A percentile compares a stretch with the other conserved stretches of the same genome.
These are phyloP conservation scores for Monosporascus cannonballus DNA, from an alignment of 2,329 filamentous ascomycete species.

Conservation along the genomic window DNA sequence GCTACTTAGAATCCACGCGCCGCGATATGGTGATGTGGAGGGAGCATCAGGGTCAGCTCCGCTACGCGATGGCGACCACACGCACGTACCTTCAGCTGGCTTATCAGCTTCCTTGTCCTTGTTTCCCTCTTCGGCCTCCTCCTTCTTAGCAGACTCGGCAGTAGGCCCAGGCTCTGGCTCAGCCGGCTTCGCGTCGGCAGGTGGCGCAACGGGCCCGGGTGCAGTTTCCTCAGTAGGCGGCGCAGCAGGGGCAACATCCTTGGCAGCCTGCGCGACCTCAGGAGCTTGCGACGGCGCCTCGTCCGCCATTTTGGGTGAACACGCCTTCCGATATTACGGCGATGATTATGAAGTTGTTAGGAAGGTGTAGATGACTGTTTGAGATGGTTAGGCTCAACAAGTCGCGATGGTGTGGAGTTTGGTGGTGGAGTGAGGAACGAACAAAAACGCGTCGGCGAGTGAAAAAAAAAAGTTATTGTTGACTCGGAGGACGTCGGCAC, in stretches of 20 bases:
- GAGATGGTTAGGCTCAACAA: background rate
- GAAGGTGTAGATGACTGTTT: background rate
- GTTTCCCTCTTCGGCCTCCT: background rate
- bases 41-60: background rate
- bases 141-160: background rate
- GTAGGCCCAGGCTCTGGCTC: slow-evolving; percentile 10
- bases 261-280: slow-evolving; percentile 1
- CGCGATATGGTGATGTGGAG: background rate
- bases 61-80: background rate
- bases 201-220: background rate
- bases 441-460: background rate
- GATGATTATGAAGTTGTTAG: background rate
- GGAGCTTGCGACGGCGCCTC: slow-evolving; percentile 18
- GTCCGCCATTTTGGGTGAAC: slow-evolving; percentile 21
- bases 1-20: background rate
- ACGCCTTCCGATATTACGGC: background rate
- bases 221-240: background rate
- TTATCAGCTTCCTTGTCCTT: background rate
- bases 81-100: background rate
- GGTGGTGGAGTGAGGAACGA: background rate
- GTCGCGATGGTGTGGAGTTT: background rate
- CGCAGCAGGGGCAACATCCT: slow-evolving; percentile 3
- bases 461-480: background rate
- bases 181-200: slow-evolving; percentile 20
- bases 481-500: background rate